Evolutionary conservation across 2,329 filamentous ascomycete species (phyloP), one percentile per base, ranked within the genome.

Genomic region (Ilyonectria destructans): DNA sequence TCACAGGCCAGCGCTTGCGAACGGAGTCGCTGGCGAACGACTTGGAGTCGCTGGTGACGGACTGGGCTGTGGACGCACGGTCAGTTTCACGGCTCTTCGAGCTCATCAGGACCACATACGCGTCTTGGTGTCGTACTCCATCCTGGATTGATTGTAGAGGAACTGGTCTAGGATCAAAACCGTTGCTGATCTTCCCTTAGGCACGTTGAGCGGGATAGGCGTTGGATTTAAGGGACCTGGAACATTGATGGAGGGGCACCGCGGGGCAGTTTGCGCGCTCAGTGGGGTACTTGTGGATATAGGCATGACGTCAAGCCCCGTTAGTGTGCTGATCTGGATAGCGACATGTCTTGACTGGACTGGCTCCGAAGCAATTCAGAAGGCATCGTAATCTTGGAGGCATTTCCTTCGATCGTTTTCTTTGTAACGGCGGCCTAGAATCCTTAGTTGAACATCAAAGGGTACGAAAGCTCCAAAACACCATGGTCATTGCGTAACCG

Each of bases 21-120:
- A 94, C 96, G 9, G 96, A 97, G 68, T 91, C 86, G 81, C 91
- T 94, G 59, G 93, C 96, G 80, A 98, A 98, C 55, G 95, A 98
- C 48, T 87, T 93, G 77, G 89, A 89, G 84, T 98, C 95, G 75
- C 88, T 90, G 43, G 95, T 98, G 74, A 86, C 87, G 80, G 92
- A 97, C 69, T 90, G 90, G 54, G 92, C 93, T 97, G 76, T 63
- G 31, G 6, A 43, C 21, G 46, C 10, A 62, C 17, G 51, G 70
- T 74, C 58, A 76, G 73, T 62, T 62, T 49, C 15, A 52, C 29
- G 43, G 23, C n/a, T 45, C 21, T 1, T 48, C 23, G 57, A 13
- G 33, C 23, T 37, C 57, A 19, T 9, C 43, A 23, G 31, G 10
- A 17, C 33, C 12, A 74, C 91, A 78, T 83, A 95, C 93, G 87